Percentiles rank a stretch among this genome's conserved stretches.
Conservation (phyloP, 2,329 filamentous ascomycete genomes). For the Monosporascus ibericus region DNA sequence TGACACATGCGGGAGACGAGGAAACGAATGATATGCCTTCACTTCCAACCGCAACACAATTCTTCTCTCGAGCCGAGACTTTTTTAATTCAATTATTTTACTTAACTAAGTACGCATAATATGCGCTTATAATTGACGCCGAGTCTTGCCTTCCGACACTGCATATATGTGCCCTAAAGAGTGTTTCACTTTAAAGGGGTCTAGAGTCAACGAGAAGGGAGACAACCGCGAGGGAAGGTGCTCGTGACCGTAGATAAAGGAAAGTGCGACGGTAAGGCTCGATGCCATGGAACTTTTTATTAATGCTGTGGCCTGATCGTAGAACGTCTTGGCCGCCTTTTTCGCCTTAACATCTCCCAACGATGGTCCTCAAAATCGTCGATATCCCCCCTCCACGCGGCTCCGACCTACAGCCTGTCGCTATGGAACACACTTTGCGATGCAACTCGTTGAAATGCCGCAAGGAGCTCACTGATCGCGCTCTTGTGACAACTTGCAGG, state of each 20-base stretch:
- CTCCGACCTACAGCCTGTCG: background rate
- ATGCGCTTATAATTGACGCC: no score
- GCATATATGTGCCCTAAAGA: no score
- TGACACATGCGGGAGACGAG: no score
- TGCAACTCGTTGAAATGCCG: conserved; percentile 82
- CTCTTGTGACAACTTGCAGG: conserved; percentile 88
- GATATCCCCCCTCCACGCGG: background rate
- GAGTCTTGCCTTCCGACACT: no score
- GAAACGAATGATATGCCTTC: no score
- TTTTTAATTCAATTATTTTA: no score
- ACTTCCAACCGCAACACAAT: no score
- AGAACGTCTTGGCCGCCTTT: background rate
- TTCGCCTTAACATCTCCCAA: background rate
- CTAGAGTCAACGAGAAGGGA: background rate
- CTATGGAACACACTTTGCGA: conserved; percentile 67
- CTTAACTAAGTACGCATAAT: no score
- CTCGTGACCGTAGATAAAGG: background rate
- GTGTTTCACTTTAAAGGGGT: no score
- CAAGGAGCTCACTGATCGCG: conserved; percentile 59
- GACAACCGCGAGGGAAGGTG: background rate
- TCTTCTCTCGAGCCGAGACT: no score
- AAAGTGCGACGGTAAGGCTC: background rate
- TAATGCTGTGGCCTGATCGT: no score
- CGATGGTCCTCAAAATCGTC: background rate
- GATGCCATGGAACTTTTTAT: no score